These are phyloP conservation scores for Phytopythium montanum DNA, from an alignment of 352 stramenopile genomes.

Conservation along the genomic window DNA sequence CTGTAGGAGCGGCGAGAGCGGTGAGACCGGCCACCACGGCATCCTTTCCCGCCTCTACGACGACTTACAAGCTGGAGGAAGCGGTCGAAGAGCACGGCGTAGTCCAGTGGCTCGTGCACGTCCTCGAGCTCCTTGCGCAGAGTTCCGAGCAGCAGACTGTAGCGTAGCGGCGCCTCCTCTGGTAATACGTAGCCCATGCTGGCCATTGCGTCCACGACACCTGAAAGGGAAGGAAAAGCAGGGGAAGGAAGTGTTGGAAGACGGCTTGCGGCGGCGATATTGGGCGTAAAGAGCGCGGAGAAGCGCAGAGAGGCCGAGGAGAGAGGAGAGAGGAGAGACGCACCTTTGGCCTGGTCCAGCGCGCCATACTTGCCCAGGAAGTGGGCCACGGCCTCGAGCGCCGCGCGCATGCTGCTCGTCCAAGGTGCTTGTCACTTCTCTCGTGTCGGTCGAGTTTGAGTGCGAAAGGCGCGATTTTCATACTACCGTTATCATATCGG, in stretches of 20 bases:
- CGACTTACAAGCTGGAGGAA: conserved; percentile 56
- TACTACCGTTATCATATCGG: too few relatives aligned
- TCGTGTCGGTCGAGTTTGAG: too few relatives aligned
- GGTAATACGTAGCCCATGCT: conserved; percentile 42
- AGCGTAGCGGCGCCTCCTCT: conserved; percentile 42
- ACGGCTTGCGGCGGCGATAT: neutral
- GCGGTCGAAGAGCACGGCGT: conserved; percentile 62
- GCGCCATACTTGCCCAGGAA: conserved; percentile 48
- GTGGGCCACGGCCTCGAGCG: conserved; percentile 45
- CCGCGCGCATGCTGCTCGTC: conserved; percentile 24
- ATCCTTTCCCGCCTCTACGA: neutral
- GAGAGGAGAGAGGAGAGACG: conserved; percentile 4
- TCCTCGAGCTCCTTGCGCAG: conserved; percentile 45
- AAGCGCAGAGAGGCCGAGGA: neutral
- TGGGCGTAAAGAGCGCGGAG: neutral
- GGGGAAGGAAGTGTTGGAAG: neutral
- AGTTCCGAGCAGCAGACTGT: conserved; percentile 42
- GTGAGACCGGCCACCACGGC: neutral
- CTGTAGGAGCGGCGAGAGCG: conserved; percentile 9
- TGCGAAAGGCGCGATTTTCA: too few relatives aligned
- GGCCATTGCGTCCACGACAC: conserved; percentile 34
- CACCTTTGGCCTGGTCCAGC: conserved; percentile 36
- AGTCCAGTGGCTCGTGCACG: conserved; percentile 25
- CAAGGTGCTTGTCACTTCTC: too few relatives aligned
- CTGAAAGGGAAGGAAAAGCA: conserved; percentile 10